Base-by-base conservation (phyloP, 2,329 filamentous ascomycete genomes). In the Penicillium oxalicum region DNA sequence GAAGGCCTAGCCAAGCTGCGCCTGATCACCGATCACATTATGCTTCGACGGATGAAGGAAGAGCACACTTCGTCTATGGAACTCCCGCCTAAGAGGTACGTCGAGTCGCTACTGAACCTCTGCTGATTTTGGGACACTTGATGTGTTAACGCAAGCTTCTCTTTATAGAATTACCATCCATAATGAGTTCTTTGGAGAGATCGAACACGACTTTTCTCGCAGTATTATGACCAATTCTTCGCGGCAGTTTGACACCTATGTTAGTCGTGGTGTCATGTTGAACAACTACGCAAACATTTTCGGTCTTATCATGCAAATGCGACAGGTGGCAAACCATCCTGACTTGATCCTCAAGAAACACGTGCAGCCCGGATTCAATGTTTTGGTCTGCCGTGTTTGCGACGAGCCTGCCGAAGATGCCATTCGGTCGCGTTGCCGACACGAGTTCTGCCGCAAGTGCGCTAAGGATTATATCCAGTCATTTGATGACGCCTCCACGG, bases 211-310 rank as follows among this genome's bases (percentile, higher is more conserved):
- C 67, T 94, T 98, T 66, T 94, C 91, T 32, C 82, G 83, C 48
- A 95, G 89, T 61, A 95, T 98, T 75, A 98, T 97, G 89, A 88
- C 84, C 12, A 95, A 88, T 64, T 86, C 88, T 6, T 81, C 85
- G 50, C 86, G 93, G 52, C 84, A 90, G 60, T 98, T 97, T 58
- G 88, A 97, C 63, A 97, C 91, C 0, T 98, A 97, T 58, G 93
- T 97, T 34, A 86, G 89, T 13, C 88, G 90, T 55, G 91, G 90
- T 73, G 91, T 97, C 18, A 82, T 98, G 70, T 79, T 98, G 52
- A 90, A 97, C 76, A 95, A 96, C 66, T 97, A 97, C 60, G 93
- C 93, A 73, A 98, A 98, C 67, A 97, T 98, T 56, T 98, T 98
- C 62, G 91, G 91, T 64, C 79, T 98, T 47, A 96, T 98, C 64